Percentiles rank a stretch among this genome's conserved stretches.
Conservation (phyloP, 2,329 filamentous ascomycete species). For the Rhynchosporium secalis region DNA sequence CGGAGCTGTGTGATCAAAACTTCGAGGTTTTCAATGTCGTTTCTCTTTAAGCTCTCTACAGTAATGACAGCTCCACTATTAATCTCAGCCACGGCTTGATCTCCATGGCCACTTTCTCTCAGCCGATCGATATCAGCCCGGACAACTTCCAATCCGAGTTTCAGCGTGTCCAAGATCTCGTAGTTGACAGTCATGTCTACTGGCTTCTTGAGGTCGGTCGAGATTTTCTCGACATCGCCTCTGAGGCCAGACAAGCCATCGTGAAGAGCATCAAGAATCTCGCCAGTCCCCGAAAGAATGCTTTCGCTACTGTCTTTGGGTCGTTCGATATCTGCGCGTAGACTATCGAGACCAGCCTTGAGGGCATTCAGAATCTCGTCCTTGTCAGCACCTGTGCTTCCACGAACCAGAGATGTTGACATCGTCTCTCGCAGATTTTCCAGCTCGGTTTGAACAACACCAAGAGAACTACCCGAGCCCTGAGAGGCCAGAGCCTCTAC, state of each 20-base stretch:
- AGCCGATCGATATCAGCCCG: conserved; percentile 77
- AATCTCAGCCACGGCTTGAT: conserved; percentile 51
- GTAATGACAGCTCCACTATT: conserved; percentile 54
- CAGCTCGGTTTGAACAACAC: conserved; percentile 56
- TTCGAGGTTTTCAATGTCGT: conserved; percentile 85
- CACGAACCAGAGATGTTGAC: conserved; percentile 50
- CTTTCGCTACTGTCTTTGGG: conserved; percentile 36
- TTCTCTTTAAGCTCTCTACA: conserved; percentile 58
- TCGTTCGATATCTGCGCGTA: conserved; percentile 67
- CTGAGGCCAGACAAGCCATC: conserved; percentile 81
- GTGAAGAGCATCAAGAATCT: conserved; percentile 85
- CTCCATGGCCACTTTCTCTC: conserved; percentile 55
- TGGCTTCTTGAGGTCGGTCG: conserved; percentile 63
- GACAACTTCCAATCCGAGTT: conserved; percentile 74
- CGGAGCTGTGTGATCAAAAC: conserved; percentile 78
- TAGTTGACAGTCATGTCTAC: conserved; percentile 81
- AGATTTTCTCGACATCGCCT: conserved; percentile 71
- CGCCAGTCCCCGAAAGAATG: conserved; percentile 64
- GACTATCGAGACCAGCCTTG: conserved; percentile 69
- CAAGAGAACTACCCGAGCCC: conserved; percentile 55
- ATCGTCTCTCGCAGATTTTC: conserved; percentile 60
- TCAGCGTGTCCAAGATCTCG: conserved; percentile 86
- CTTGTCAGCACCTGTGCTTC: conserved; percentile 49
- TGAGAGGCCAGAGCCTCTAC: conserved; percentile 36
- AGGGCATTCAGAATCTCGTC: conserved; percentile 66